phyloP scores from a whole-genome alignment of 768 basidiomycete species.

The Tephrocybe rancida region DNA sequence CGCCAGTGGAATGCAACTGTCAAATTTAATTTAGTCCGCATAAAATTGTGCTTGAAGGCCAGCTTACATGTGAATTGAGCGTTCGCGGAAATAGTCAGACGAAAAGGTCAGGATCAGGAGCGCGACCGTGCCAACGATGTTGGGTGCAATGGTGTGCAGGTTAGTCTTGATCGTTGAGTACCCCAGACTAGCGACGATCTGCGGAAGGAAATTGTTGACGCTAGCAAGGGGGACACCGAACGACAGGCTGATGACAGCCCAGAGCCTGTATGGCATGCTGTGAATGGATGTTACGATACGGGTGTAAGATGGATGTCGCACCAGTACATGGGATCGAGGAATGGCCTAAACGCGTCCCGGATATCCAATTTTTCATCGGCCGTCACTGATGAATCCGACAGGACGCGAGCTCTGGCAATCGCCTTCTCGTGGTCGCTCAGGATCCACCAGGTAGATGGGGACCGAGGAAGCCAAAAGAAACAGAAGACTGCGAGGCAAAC shows the following conservation, averaged over 20 bases:
- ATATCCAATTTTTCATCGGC: constrained; percentile 43
- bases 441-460: constrained; percentile 41
- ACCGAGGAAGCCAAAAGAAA: constrained; percentile 47
- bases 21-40: background rate
- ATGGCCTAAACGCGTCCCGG: constrained; percentile 45
- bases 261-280: constrained; percentile 30
- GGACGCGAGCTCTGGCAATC: constrained; percentile 42
- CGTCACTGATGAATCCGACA: constrained; percentile 46
- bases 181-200: constrained; percentile 46
- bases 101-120: constrained; percentile 48
- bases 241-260: constrained; percentile 47
- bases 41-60: too few species aligned
- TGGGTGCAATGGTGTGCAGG: constrained; percentile 54
- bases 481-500: constrained; percentile 46
- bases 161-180: constrained; percentile 55
- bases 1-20: constrained; percentile 42
- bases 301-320: constrained; percentile 14
- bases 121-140: constrained; percentile 49
- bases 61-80: constrained; percentile 48
- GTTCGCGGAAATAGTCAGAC: constrained; percentile 53
- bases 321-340: constrained; percentile 48
- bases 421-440: constrained; percentile 40
- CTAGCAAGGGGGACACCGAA: constrained; percentile 51
- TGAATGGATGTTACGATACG: background rate
- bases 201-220: constrained; percentile 57